Evolutionary conservation across 441 rosid genomes (phyloP).

Genomic region (Kokia cookei): DNA sequence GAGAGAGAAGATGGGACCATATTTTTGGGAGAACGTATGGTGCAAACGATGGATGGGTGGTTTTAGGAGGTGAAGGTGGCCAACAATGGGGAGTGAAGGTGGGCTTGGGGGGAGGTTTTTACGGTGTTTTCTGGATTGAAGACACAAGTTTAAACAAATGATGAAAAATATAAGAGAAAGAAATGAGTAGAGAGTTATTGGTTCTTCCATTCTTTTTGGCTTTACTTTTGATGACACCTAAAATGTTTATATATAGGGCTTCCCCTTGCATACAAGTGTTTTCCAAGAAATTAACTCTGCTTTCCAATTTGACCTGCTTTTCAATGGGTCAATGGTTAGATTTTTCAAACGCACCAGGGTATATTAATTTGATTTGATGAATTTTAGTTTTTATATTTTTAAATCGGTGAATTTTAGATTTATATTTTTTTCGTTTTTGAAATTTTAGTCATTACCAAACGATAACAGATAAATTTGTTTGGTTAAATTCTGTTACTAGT

Average conservation of each 20-base stretch:
- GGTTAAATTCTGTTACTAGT: too few species aligned
- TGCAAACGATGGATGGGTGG: slow-evolving; percentile 20
- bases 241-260: not conserved
- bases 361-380: too few species aligned
- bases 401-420: too few species aligned
- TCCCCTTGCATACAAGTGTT: not conserved
- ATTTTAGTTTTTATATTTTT: too few species aligned
- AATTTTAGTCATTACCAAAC: too few species aligned
- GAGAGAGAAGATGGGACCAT: slow-evolving; percentile 42
- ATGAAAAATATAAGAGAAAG: slow-evolving; percentile 1
- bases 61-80: slow-evolving; percentile 40
- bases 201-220: not conserved
- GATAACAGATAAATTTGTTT: too few species aligned
- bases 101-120: slow-evolving; percentile 33
- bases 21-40: slow-evolving; percentile 12
- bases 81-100: slow-evolving; percentile 35
- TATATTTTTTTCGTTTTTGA: too few species aligned
- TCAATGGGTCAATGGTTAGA: not conserved
- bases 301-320: not conserved
- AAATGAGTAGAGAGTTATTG: not conserved
- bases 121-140: not conserved
- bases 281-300: not conserved
- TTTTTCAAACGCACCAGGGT: not conserved
- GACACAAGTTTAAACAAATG: not conserved
- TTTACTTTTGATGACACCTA: not conserved